Conservation (phyloP, 257 asterid species). For the Solanum chmielewskii region DNA sequence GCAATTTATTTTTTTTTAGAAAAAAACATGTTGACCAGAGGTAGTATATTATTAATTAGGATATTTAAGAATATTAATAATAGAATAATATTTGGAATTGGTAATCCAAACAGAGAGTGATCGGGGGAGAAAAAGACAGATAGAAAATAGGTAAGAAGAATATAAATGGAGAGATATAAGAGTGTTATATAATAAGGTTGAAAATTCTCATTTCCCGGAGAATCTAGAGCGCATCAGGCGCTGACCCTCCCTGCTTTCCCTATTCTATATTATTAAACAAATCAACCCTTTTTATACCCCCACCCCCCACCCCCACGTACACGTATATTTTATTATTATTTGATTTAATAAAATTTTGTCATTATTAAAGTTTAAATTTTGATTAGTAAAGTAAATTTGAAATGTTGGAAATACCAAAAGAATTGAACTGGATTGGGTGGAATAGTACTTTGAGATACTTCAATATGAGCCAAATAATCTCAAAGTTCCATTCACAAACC, state of each 20-base stretch:
- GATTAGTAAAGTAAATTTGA: too few species aligned
- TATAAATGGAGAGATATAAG: constrained; percentile 4
- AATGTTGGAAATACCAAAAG: too few species aligned
- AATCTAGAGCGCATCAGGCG: constrained; percentile 96
- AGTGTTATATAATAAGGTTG: constrained; percentile 28
- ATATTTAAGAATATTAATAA: constrained; percentile 5
- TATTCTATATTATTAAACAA: constrained; percentile 17
- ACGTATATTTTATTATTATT: neutral
- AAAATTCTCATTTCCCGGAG: constrained; percentile 53
- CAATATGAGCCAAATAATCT: too few species aligned
- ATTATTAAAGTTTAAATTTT: too few species aligned
- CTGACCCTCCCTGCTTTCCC: constrained; percentile 54
- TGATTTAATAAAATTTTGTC: neutral
- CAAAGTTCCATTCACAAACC: neutral
- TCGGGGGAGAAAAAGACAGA: neutral
- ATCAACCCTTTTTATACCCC: neutral
- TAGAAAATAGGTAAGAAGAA: constrained; percentile 1
- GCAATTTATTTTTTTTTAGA: neutral
- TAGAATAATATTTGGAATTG: neutral
- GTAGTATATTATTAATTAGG: neutral
- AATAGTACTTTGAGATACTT: too few species aligned
- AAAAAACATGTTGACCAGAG: constrained; percentile 19
- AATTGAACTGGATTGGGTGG: too few species aligned
- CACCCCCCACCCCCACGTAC: neutral
- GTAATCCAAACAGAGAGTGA: constrained; percentile 16